Evolutionary conservation across 2,329 filamentous ascomycete genomes (phyloP).

Genomic region (Fusarium sp.): DNA sequence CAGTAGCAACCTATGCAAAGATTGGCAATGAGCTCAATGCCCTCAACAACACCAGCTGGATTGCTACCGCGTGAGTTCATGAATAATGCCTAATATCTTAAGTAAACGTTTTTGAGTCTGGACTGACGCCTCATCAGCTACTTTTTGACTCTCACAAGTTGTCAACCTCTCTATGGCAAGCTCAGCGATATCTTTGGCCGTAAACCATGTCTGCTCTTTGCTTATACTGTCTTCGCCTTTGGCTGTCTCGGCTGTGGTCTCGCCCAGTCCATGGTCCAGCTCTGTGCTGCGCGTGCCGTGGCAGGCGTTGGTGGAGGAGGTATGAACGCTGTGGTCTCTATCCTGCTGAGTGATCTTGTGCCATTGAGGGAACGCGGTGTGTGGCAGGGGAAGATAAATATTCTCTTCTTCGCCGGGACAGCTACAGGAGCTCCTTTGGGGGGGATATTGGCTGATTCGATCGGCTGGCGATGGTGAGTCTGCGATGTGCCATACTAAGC

Average conservation of each 20-base stretch:
- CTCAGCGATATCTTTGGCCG: slow-evolving; percentile 80
- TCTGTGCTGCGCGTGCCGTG: slow-evolving; percentile 73
- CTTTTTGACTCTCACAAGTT: slow-evolving; percentile 81
- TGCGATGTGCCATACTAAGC: background rate
- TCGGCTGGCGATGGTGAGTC: slow-evolving; percentile 81
- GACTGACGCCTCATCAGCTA: slow-evolving; percentile 63
- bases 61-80: slow-evolving; percentile 65
- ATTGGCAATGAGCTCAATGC: slow-evolving; percentile 84
- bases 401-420: slow-evolving; percentile 79
- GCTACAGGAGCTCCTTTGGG: slow-evolving; percentile 79
- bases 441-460: slow-evolving; percentile 78
- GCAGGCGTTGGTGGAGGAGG: slow-evolving; percentile 76
- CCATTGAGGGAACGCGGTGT: slow-evolving; percentile 78
- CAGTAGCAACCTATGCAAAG: slow-evolving; percentile 82
- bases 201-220: slow-evolving; percentile 75
- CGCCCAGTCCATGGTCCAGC: slow-evolving; percentile 73
- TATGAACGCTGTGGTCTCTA: slow-evolving; percentile 78
- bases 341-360: slow-evolving; percentile 78
- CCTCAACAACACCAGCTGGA: slow-evolving; percentile 82
- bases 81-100: background rate
- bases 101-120: background rate
- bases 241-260: slow-evolving; percentile 76
- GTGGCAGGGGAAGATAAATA: slow-evolving; percentile 82
- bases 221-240: slow-evolving; percentile 75
- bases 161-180: slow-evolving; percentile 82